Percentiles rank a stretch among this genome's conserved stretches.
Conservation (phyloP, 2,329 filamentous ascomycete genomes). For the Fusarium sp. region DNA sequence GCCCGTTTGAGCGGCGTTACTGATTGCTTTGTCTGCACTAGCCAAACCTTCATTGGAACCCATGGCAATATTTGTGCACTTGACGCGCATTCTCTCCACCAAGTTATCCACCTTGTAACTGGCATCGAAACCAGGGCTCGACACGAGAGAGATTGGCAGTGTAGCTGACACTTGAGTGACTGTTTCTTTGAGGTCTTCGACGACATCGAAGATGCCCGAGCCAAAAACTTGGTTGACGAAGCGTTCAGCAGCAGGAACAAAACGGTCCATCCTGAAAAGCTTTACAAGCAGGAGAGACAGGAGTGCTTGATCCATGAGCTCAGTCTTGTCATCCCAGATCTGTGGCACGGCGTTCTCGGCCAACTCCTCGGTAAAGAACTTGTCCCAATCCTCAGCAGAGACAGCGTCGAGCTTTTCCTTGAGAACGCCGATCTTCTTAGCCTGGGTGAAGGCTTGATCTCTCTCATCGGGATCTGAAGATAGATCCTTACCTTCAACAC, state of each 20-base stretch:
- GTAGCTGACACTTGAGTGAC: constrained; percentile 86
- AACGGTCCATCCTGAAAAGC: constrained; percentile 93
- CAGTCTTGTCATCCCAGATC: constrained; percentile 74
- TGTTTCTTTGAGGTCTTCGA: constrained; percentile 86
- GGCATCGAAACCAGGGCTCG: constrained; percentile 95
- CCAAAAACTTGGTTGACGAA: constrained; percentile 91
- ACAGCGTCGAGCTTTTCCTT: constrained; percentile 77
- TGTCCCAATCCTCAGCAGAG: constrained; percentile 76
- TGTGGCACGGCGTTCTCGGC: constrained; percentile 86
- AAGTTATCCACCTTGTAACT: constrained; percentile 98
- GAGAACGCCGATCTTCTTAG: constrained; percentile 77
- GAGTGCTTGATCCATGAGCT: constrained; percentile 79
- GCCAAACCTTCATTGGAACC: constrained; percentile 94
- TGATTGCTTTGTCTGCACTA: constrained; percentile 94
- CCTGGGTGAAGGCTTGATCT: constrained; percentile 75
- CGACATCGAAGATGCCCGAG: constrained; percentile 81
- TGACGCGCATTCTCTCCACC: constrained; percentile 83
- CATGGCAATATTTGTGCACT: constrained; percentile 98
- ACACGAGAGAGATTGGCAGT: constrained; percentile 90
- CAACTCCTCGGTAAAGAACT: constrained; percentile 85
- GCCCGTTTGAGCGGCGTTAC: constrained; percentile 88
- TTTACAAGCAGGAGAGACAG: constrained; percentile 91
- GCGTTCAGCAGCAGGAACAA: constrained; percentile 91
- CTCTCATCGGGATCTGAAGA: constrained; percentile 74
- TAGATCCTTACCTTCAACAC: constrained; percentile 80